Base-by-base conservation (phyloP, 306 rosid species). In the Calophaca sinica region DNA sequence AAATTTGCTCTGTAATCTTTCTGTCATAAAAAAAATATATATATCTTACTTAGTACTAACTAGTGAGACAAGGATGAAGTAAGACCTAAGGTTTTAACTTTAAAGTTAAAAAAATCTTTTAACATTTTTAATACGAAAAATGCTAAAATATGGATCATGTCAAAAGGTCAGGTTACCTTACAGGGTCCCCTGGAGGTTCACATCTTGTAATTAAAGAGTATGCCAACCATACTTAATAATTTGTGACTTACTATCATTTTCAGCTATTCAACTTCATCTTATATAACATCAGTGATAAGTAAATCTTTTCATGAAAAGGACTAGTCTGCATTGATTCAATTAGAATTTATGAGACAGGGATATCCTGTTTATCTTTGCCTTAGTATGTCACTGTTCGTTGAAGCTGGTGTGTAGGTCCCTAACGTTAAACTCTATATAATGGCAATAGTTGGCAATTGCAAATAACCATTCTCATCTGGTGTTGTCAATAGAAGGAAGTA, bases 161-260 rank as follows among this genome's bases (percentile, higher is more conserved):
- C 53, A 48, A 58, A 26, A 57, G 39, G 33, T 70, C 31, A 75
- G 10, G 61, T 41, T 70, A 48, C 26, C 26, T 20, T 20, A 20
- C 5, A 63, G 36, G 75, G 62, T 31, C 33, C 71, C 70, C n/a
- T 8, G 4, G 57, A 48, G 26, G 45, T 61, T 53, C 4, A 55
- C 80, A 77, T 62, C 68, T 55, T 61, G 62, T 41, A 84, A 75
- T 83, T 75, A 64, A 69, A 58, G 42, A 33, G 33, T 13, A 39
- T 3, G 74, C 59, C 82, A 76, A 4, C 13, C 14, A 72, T 48
- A 10, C 61, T 32, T 6, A 83, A 74, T 75, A 49, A 71, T 65
- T 68, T 65, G 62, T 3, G 70, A 80, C 20, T 71, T 60, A 50
- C 76, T 12, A 78, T 81, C 81, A 73, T 70, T 81, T 84, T 84